Evolutionary conservation across 257 asterid species (phyloP), one percentile per base, ranked within the genome.

Genomic region (Jacaranda mimosifolia): DNA sequence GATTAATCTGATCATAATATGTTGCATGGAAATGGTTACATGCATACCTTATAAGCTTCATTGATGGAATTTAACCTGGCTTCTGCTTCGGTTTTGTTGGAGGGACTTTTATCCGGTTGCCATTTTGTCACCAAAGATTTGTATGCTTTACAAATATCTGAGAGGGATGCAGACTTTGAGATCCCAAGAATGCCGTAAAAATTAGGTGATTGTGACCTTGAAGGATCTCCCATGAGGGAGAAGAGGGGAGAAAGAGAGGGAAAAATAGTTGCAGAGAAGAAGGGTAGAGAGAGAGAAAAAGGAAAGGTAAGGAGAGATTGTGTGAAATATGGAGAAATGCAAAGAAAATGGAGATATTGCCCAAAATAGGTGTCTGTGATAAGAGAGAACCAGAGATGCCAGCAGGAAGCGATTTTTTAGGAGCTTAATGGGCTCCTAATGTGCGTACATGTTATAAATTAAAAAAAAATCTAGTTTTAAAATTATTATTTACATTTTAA

Each of bases 31-130:
- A 43, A 12, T 14, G 48, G 4, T 15, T 51, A 11, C 4, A 13
- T 19, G 55, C 80, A 18, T 82, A 95, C 98, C 94, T 86, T 87
- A 77, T 91, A 93, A 74, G 99, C 99, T 81, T 93, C 97, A 59
- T 89, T 83, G 77, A 93, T 93, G 86, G 92, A 85, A 75, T 69
- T 76, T 75, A 91, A 81, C 63, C 78, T 86, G 83, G 84, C 94
- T 75, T 89, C 82, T 13, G 94, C 96, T 83, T 94, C 94, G 35
- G 82, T 83, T 78, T 72, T 89, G 82, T 90, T 91, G 76, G 91
- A 79, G 51, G 87, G 84, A 67, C 91, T 83, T 77, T 89, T 81
- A 63, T 93, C 97, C 4, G 98, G 98, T 35, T 95, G 95, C 94
- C 99, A 92, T 91, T 81, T 93, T 84, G 46, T 83, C 56, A 83